Base-by-base conservation (phyloP, 139 green algal species). In the Coelastrella sp. region DNA sequence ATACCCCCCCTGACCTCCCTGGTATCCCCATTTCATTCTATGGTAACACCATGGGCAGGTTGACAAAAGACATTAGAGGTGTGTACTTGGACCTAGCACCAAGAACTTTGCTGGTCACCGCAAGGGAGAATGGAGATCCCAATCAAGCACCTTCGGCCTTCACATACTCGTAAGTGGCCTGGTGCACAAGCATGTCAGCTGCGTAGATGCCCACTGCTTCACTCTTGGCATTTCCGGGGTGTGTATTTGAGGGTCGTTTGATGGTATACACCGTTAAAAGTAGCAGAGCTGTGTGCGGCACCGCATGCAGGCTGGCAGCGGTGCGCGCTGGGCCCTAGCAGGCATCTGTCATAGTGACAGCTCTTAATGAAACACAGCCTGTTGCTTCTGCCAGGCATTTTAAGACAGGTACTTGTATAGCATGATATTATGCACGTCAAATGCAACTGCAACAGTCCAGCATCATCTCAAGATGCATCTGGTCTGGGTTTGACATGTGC, bases 91-190 rank as follows among this genome's bases (percentile, higher is more conserved):
- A 77, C 38, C 40, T 38, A 59, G 13, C 53, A 34, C 37, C 43
- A 19, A 21, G 37, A 34, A 21, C 37, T 77, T 7, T 59, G 13
- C 68, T 48, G 23, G 45, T 48, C 8, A 57, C 68, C 5, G n/a
- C 57, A 25, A 77, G 68, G 38, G 21, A 45, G 38, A 48, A 77
- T 34, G 40, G 68, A 9, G 53, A 7, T 27, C 19, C 68, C 37
- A 77, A 8, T 59, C 11, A 23, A 34, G 27, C 40, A 77, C 68
- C 40, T 30, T 64, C 53, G 30, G 53, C 38, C 21, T 77, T 77
- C 38, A 77, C 68, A 59, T 77, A 59, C 38, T 37, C 68, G 68
- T 77, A 48, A 77, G 68, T 77, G 21, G 66, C n/a, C 4, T 15
- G 6, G 27, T 30, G 1, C 15, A 57, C 45, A 13, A 23, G 45